A percentile compares a stretch with the other conserved stretches of the same genome.
Evolutionary conservation across 2,329 filamentous ascomycete species (phyloP).

Genomic region (Trichoderma polysporum): DNA sequence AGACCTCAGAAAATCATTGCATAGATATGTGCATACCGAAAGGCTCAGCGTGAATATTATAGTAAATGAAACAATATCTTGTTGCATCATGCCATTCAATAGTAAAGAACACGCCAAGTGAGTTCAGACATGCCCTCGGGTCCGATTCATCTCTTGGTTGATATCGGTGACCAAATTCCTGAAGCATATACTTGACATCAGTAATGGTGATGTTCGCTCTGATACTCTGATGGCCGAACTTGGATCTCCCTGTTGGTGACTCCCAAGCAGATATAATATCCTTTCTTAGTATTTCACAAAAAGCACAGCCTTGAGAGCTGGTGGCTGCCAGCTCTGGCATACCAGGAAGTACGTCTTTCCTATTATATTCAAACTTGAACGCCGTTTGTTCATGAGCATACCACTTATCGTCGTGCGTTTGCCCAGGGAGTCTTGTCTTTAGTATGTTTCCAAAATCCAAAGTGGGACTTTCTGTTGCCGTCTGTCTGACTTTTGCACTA

Average conservation of each 20-base stretch:
- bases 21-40: neutral
- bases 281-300: neutral
- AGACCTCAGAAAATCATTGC: neutral
- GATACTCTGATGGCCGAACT: neutral
- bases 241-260: neutral
- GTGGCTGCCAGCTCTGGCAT: neutral
- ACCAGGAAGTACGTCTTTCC: neutral
- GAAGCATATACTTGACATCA: neutral
- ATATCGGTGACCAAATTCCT: neutral
- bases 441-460: neutral
- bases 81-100: neutral
- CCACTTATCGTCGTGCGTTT: neutral
- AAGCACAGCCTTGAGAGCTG: neutral
- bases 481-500: neutral
- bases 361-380: neutral
- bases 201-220: neutral
- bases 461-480: neutral
- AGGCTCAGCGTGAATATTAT: neutral
- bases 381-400: neutral
- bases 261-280: neutral
- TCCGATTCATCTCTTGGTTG: neutral
- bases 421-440: neutral
- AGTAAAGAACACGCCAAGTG: neutral
- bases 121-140: neutral
- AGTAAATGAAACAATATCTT: neutral